phyloP scores from a whole-genome alignment of 257 asterid species.

The Striga asiatica region DNA sequence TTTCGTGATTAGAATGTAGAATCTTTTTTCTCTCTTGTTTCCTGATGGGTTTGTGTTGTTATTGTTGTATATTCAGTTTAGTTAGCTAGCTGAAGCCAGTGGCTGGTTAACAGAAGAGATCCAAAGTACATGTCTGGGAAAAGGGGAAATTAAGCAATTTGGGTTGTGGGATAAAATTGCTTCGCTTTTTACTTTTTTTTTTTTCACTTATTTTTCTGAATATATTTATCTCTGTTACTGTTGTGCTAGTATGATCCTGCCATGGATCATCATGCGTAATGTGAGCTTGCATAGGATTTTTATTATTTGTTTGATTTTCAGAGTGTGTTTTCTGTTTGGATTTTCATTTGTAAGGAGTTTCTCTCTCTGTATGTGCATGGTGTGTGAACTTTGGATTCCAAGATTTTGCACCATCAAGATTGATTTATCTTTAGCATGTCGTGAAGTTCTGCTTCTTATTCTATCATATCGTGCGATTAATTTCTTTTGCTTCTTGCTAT shows the following conservation, averaged over 20 bases:
- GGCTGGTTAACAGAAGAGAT: background rate
- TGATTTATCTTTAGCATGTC: background rate
- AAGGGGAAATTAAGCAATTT: background rate
- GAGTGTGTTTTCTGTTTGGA: background rate
- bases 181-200: background rate
- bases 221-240: too few relatives aligned
- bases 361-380: too few relatives aligned
- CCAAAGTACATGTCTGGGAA: background rate
- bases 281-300: background rate
- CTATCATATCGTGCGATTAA: too few relatives aligned
- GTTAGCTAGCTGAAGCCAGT: background rate
- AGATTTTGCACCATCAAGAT: background rate
- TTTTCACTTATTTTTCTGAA: background rate
- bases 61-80: background rate
- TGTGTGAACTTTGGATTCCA: background rate
- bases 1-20: background rate
- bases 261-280: background rate
- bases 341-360: too few relatives aligned
- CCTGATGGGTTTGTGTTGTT: background rate
- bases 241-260: background rate
- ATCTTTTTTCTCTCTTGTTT: too few relatives aligned
- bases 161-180: background rate
- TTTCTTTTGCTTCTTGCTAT: background rate
- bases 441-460: background rate
- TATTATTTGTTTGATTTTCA: background rate